Conservation (phyloP, 306 rosid genomes). For the Rosa persica region DNA sequence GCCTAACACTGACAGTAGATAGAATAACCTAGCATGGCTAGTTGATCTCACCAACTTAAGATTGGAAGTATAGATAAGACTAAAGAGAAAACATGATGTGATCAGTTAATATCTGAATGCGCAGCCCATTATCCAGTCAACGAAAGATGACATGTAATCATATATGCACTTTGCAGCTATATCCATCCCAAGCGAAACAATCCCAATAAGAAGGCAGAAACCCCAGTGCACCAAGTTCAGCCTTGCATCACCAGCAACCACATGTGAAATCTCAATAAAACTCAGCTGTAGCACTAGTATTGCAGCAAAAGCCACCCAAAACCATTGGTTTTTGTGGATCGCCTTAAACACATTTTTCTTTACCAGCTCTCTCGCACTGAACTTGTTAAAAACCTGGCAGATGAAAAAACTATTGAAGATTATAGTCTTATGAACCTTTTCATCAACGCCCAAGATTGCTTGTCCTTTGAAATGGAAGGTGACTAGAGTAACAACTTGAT, state of each 20-base stretch:
- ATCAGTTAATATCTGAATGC: no score
- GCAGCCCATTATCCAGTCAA: no score
- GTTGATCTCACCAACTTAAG: no score
- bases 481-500: background rate
- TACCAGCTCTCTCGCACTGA: constrained; percentile 22
- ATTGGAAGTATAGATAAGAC: no score
- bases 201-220: constrained; percentile 8
- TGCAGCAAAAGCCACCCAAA: constrained; percentile 7
- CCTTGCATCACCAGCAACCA: background rate
- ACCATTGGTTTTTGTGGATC: constrained; percentile 3
- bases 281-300: constrained; percentile 7
- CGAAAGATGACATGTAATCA: background rate
- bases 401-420: constrained; percentile 22
- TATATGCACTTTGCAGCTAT: constrained; percentile 2
- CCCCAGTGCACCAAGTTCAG: constrained; percentile 14
- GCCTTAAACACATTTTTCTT: constrained; percentile 9
- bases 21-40: no score
- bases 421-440: constrained; percentile 8
- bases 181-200: background rate
- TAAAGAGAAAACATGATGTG: no score
- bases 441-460: background rate
- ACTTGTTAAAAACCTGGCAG: constrained; percentile 21
- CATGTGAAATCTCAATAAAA: constrained; percentile 6
- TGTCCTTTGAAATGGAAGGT: constrained; percentile 10
- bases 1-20: background rate